These are phyloP conservation scores for Mallotus nudiflorus DNA, from an alignment of 345 rosid species.

Conservation along the genomic window DNA sequence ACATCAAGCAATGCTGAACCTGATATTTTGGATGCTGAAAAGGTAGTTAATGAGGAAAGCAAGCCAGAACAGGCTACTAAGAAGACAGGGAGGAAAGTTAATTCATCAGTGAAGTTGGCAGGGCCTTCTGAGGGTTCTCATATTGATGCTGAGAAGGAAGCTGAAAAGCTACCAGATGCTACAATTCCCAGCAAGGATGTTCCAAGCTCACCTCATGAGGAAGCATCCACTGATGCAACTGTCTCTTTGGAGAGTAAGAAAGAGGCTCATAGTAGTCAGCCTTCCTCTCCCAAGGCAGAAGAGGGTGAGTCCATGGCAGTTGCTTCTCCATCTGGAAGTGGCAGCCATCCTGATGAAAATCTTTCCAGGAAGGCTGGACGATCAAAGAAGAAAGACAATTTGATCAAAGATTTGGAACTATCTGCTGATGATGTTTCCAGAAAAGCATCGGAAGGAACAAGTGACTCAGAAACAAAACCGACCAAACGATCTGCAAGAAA, in stretches of 20 bases:
- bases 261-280: conserved; percentile 34
- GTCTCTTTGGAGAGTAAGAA: conserved; percentile 45
- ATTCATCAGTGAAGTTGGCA: conserved; percentile 28
- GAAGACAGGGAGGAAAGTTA: conserved; percentile 41
- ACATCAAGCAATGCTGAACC: conserved; percentile 41
- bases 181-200: conserved; percentile 33
- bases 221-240: conserved; percentile 36
- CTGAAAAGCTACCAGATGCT: conserved; percentile 33
- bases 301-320: conserved; percentile 35
- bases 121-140: conserved; percentile 47
- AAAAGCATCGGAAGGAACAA: conserved; percentile 49
- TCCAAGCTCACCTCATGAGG: conserved; percentile 35
- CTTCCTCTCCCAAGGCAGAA: conserved; percentile 43
- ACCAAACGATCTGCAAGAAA: conserved; percentile 42
- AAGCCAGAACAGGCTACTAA: conserved; percentile 35
- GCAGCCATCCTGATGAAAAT: conserved; percentile 42
- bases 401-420: conserved; percentile 37
- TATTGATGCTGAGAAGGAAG: conserved; percentile 46
- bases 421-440: conserved; percentile 42
- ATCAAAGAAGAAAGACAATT: conserved; percentile 56
- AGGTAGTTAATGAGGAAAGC: conserved; percentile 28
- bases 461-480: conserved; percentile 53
- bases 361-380: conserved; percentile 44
- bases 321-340: conserved; percentile 45
- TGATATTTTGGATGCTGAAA: conserved; percentile 36